These are phyloP conservation scores for Phyllosticta capitalensis DNA, from an alignment of 2,329 filamentous ascomycete species.

Conservation along the genomic window DNA sequence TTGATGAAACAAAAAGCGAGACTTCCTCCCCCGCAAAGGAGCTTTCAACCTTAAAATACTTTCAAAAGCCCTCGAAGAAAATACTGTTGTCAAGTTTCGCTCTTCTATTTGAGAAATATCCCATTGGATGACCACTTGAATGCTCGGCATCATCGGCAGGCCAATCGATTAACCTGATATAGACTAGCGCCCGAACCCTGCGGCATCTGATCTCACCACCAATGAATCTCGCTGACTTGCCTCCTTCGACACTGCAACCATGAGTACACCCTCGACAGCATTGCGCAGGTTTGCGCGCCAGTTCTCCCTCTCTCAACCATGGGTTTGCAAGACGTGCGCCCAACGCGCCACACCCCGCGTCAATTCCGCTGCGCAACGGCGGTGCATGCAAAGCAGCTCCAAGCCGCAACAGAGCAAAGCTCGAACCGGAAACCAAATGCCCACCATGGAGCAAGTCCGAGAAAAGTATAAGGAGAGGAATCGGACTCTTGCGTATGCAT, in stretches of 20 bases:
- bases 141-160: background rate
- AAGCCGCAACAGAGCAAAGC: constrained; percentile 17
- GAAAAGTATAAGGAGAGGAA: constrained; percentile 60
- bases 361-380: constrained; percentile 15
- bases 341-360: constrained; percentile 18
- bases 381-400: constrained; percentile 25
- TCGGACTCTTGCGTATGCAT: constrained; percentile 50
- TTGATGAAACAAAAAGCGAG: too few species aligned
- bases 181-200: background rate
- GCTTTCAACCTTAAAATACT: too few species aligned
- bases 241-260: background rate
- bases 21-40: too few species aligned
- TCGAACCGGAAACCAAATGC: constrained; percentile 23
- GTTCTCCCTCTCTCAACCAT: constrained; percentile 18
- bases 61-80: too few species aligned
- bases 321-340: constrained; percentile 29
- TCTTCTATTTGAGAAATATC: too few species aligned
- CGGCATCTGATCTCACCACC: constrained; percentile 5
- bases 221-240: background rate
- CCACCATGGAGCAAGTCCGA: constrained; percentile 55
- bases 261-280: constrained; percentile 6
- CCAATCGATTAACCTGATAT: background rate
- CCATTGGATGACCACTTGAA: too few species aligned
- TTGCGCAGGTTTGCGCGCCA: background rate
- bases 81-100: too few species aligned